Evolutionary conservation across 179 eudicot species (phyloP), one percentile per base, ranked within the genome.

Genomic region (Beta corolliflora): DNA sequence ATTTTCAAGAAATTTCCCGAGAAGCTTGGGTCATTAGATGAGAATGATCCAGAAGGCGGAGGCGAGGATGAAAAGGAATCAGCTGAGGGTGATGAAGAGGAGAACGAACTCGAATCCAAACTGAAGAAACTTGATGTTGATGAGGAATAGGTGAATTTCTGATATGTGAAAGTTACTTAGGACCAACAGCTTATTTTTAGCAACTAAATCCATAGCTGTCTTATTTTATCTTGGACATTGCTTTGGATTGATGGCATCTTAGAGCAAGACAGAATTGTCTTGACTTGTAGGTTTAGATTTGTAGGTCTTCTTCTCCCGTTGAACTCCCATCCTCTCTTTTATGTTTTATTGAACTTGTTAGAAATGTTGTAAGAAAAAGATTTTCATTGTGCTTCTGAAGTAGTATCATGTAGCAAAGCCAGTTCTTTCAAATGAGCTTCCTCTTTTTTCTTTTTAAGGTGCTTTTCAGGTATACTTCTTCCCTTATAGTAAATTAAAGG

Each of bases 31-130:
- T 80, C 95, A 5, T 83, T 90, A 79, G 91, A 92, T 41, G 95
- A 92, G 79, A 92, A 90, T 80, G 95, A 92, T 78, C 93, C 95
- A 12, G 91, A 90, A 65, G 93, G 90, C 21, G 89, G 73, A 68
- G 93, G 88, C 66, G 89, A 84, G 13, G 76, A 91, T 69, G 87
- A 88, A 18, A 85, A 85, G 19, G 86, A 87, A 18, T 81, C 78
- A 0, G 84, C 80, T 7, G 86, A 79, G 45, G 89, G 81, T 25
- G 52, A 83, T 66, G 84, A 79, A 45, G 71, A 46, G n/a, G 83
- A 77, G 2, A 79, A 58, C 78, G 93, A 85, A 73, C 77, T 92
- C 46, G 93, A 89, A 77, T 77, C 86, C 8, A 88, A 89, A 81
- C 84, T 91, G 84, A 85, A 89, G 77, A 84, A 85, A 2, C 93